Evolutionary conservation across 1,139 yeast species (phyloP).

Genomic region (Yamadazyma siamensis): DNA sequence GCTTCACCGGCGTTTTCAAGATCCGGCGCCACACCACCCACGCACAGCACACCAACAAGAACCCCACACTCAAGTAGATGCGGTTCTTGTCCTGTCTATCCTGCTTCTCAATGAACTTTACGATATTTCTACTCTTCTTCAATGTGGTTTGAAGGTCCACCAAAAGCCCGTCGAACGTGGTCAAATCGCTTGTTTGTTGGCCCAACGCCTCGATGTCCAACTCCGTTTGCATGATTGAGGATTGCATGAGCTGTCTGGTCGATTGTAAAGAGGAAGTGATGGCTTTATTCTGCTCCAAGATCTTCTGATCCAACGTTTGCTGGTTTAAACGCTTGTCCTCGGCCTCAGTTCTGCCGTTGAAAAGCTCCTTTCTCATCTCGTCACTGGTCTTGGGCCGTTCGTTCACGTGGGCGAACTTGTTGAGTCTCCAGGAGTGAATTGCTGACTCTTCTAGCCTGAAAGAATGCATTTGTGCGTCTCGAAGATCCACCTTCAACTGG

Average conservation of each 20-base stretch:
- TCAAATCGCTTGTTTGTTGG: slow-evolving; percentile 53
- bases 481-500: slow-evolving; percentile 21
- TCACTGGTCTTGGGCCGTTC: slow-evolving; percentile 12
- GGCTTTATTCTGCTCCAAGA: slow-evolving; percentile 47
- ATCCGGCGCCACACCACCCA: slow-evolving; percentile 70
- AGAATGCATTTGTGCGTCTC: slow-evolving; percentile 24
- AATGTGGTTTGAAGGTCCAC: slow-evolving; percentile 53
- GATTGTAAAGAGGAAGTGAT: slow-evolving; percentile 52
- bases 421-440: slow-evolving; percentile 28
- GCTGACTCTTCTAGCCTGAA: slow-evolving; percentile 22
- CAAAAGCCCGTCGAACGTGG: slow-evolving; percentile 52
- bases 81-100: slow-evolving; percentile 60
- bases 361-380: slow-evolving; percentile 13
- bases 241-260: slow-evolving; percentile 52
- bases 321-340: slow-evolving; percentile 16
- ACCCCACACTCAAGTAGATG: slow-evolving; percentile 57
- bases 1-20: slow-evolving; percentile 51
- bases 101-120: slow-evolving; percentile 63
- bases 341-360: slow-evolving; percentile 12
- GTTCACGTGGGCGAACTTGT: slow-evolving; percentile 16
- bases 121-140: slow-evolving; percentile 52
- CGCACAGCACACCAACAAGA: slow-evolving; percentile 50
- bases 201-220: slow-evolving; percentile 60
- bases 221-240: slow-evolving; percentile 58
- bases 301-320: slow-evolving; percentile 26